Evolutionary conservation across 768 basidiomycete species (phyloP), one percentile per base, ranked within the genome.

Genomic region (Clitopilus passeckerianus): DNA sequence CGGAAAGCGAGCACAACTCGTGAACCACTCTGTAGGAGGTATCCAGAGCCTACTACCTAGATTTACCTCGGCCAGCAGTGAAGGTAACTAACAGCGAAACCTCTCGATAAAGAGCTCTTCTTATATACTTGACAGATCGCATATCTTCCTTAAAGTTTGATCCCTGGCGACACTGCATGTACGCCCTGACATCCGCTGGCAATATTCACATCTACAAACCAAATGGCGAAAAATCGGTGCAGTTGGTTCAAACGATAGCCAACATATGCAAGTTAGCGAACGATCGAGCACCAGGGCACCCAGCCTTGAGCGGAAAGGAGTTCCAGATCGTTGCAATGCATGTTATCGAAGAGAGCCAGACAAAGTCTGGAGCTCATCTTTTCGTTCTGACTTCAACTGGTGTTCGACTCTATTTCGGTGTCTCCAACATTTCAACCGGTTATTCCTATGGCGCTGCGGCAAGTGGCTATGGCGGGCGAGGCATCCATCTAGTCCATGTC

Each of bases 1-100:
- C 74, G 89, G 86, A 46, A 93, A 93, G 71, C 82, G 87, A 54
- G 85, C 92, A 20, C 86, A 90, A 64, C 79, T 98, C 57, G 80
- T 92, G 68, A 96, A 97, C 66, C 92, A 95, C 67, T 92, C 94
- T 18, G 80, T 91, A 41, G 85, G 90, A 44, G 82, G 87, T 15
- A 79, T 93, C 57, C 84, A 87, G 64, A 93, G 90, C 68, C 78
- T 93, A 55, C 77, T 95, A 23, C 93, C 93, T 52, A 81, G 87
- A 20, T 85, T 95, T 64, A 77, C 88, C 24, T 76, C 83, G 10
- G 74, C 85, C 5, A 83, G 75, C 58, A 67, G 77, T 34, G 86
- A 91, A 70, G 90, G 93, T 93, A 68, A 57, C 82, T 72, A 22
- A 30, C 7, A 6, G 58, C 46, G 23, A 35, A 54, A 16, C 54